Conservation (phyloP, 1,284 basidiomycete genomes). For the Trichosporon asahii region DNA sequence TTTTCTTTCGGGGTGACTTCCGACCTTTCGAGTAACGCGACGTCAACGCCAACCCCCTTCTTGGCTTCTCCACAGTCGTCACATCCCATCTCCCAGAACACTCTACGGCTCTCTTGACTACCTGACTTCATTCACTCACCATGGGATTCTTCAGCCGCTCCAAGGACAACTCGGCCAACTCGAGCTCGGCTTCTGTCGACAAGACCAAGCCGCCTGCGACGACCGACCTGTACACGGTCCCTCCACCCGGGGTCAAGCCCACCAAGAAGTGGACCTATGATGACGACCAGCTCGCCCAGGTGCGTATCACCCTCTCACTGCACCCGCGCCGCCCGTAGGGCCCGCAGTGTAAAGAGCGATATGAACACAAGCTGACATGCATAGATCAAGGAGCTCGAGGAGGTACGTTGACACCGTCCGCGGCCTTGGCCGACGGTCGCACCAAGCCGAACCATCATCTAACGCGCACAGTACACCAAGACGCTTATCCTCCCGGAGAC, state of each 20-base stretch:
- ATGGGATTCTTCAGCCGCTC: constrained; percentile 20
- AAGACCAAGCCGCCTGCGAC: constrained; percentile 17
- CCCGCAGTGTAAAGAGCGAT: background rate
- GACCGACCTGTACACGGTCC: constrained; percentile 15
- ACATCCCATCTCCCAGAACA: background rate
- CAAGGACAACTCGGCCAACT: constrained; percentile 1
- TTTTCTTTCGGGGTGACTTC: constrained; percentile 2
- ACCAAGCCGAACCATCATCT: background rate
- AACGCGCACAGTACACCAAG: constrained; percentile 60
- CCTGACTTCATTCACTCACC: background rate
- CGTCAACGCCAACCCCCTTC: background rate
- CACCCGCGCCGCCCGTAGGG: background rate
- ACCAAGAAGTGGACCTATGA: constrained; percentile 61
- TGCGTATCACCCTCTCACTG: constrained; percentile 16
- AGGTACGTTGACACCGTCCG: constrained; percentile 54
- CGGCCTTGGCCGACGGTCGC: background rate
- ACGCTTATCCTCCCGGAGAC: constrained; percentile 61
- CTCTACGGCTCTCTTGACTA: background rate
- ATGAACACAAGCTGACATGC: constrained; percentile 13
- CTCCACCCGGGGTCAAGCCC: constrained; percentile 15
- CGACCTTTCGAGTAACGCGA: background rate
- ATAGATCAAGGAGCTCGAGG: constrained; percentile 60
- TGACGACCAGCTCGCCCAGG: constrained; percentile 59
- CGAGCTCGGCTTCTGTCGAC: constrained; percentile 8
- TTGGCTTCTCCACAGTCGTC: constrained; percentile 2